Conservation (phyloP, 805 yeast genomes). For the Myxozyma neotropica region DNA sequence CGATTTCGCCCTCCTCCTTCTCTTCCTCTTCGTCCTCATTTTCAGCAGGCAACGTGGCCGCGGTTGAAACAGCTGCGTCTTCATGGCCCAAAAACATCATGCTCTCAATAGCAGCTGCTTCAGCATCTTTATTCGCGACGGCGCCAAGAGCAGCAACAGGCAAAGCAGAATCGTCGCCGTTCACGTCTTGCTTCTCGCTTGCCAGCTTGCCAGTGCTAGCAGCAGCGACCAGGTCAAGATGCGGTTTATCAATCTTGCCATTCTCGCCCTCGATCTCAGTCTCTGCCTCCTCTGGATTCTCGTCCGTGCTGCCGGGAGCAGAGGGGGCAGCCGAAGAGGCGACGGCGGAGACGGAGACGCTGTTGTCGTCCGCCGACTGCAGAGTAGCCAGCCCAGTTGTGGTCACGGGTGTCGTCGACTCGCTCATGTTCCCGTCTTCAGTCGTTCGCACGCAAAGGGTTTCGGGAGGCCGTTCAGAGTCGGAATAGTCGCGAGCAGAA, state of each 20-base stretch:
- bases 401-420: neutral
- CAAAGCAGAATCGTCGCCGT: neutral
- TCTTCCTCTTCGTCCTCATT: slow-evolving; percentile 13
- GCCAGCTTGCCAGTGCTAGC: no score
- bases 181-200: neutral
- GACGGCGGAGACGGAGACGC: neutral
- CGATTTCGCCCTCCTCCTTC: slow-evolving; percentile 25
- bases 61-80: neutral
- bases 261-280: slow-evolving; percentile 33
- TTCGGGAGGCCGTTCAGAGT: no score
- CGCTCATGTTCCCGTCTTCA: neutral
- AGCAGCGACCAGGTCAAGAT: neutral
- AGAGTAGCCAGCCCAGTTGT: neutral
- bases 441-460: neutral
- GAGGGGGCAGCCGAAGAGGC: neutral
- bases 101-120: slow-evolving; percentile 10
- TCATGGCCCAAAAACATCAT: slow-evolving; percentile 7
- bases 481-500: no score
- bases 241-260: neutral
- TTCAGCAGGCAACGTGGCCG: neutral
- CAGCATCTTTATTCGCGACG: slow-evolving; percentile 8
- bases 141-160: neutral
- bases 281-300: slow-evolving; percentile 33
- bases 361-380: neutral
- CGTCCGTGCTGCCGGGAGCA: slow-evolving; percentile 11